Percentiles rank a stretch among this genome's conserved stretches.
Evolutionary conservation across 2,329 filamentous ascomycete genomes (phyloP).

Genomic region (Lithohypha guttulata): DNA sequence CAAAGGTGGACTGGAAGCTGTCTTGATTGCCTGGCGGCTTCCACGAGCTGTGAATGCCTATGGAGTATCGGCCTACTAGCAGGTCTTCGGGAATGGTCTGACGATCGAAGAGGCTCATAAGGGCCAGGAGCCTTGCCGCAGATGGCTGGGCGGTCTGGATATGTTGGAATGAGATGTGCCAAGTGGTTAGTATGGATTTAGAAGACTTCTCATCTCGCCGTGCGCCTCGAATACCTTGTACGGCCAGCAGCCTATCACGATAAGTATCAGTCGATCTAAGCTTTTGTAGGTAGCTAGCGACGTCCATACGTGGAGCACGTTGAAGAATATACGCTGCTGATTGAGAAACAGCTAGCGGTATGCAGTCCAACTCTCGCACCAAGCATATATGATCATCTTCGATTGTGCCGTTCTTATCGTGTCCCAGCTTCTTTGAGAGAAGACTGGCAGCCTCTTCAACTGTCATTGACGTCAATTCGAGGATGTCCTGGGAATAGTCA

Average conservation of each 20-base stretch:
- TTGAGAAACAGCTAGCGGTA: slow-evolving; percentile 24
- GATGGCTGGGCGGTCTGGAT: slow-evolving; percentile 16
- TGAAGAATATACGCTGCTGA: slow-evolving; percentile 23
- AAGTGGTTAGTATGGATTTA: slow-evolving; percentile 28
- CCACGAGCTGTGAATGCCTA: no score
- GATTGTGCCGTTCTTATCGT: background rate
- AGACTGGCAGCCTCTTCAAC: slow-evolving; percentile 12
- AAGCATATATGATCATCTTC: slow-evolving; percentile 20
- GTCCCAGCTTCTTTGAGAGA: slow-evolving; percentile 18
- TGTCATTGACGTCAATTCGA: slow-evolving; percentile 12
- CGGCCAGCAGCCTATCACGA: slow-evolving; percentile 20
- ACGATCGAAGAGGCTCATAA: slow-evolving; percentile 25
- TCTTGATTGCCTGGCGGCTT: background rate
- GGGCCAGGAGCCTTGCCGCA: slow-evolving; percentile 22
- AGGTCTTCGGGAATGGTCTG: slow-evolving; percentile 23
- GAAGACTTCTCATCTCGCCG: slow-evolving; percentile 19
- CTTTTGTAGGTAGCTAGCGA: slow-evolving; percentile 16
- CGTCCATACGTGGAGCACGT: slow-evolving; percentile 13
- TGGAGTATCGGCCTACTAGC: slow-evolving; percentile 16
- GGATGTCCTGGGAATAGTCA: slow-evolving; percentile 11
- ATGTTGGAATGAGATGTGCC: slow-evolving; percentile 27
- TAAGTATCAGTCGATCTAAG: slow-evolving; percentile 20
- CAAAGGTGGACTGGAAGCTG: slow-evolving; percentile 6
- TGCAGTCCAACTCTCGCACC: slow-evolving; percentile 25
- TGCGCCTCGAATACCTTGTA: slow-evolving; percentile 14